A percentile compares a stretch with the other conserved stretches of the same genome.
These are phyloP conservation scores for Coprinopsis sp. DNA, from an alignment of 768 basidiomycete species.

Conservation along the genomic window DNA sequence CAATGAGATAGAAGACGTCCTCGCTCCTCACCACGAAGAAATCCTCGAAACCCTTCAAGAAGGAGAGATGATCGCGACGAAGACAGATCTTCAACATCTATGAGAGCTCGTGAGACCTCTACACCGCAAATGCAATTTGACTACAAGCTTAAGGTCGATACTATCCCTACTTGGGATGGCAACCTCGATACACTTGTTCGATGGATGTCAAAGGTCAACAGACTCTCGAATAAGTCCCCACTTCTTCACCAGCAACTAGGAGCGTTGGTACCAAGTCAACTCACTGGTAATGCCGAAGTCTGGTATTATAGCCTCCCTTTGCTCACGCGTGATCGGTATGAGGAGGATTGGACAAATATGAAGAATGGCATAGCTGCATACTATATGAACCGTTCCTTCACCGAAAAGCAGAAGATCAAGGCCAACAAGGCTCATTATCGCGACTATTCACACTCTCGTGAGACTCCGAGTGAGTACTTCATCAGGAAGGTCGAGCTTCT, in stretches of 20 bases:
- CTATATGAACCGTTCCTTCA: constrained; percentile 29
- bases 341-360: constrained; percentile 26
- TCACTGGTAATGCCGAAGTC: constrained; percentile 19
- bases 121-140: too few relatives aligned
- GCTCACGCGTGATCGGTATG: constrained; percentile 7
- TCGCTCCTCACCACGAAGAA: too few relatives aligned
- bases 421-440: constrained; percentile 25
- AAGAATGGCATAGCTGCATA: constrained; percentile 20
- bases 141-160: constrained; percentile 24
- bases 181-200: constrained; percentile 21
- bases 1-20: too few relatives aligned
- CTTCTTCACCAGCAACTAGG: constrained; percentile 25
- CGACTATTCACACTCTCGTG: constrained; percentile 19
- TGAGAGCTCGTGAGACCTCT: too few relatives aligned
- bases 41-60: too few relatives aligned
- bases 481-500: constrained; percentile 26
- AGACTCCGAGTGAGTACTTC: constrained; percentile 31
- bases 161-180: constrained; percentile 30
- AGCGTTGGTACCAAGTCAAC: constrained; percentile 23
- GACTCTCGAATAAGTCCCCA: constrained; percentile 11
- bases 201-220: too few relatives aligned
- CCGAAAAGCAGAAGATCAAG: constrained; percentile 23
- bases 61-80: too few relatives aligned
- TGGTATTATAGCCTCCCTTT: constrained; percentile 27
- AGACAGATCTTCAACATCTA: too few relatives aligned